These are phyloP conservation scores for Penicillium lagena DNA, from an alignment of 495 filamentous ascomycete genomes.

Conservation along the genomic window DNA sequence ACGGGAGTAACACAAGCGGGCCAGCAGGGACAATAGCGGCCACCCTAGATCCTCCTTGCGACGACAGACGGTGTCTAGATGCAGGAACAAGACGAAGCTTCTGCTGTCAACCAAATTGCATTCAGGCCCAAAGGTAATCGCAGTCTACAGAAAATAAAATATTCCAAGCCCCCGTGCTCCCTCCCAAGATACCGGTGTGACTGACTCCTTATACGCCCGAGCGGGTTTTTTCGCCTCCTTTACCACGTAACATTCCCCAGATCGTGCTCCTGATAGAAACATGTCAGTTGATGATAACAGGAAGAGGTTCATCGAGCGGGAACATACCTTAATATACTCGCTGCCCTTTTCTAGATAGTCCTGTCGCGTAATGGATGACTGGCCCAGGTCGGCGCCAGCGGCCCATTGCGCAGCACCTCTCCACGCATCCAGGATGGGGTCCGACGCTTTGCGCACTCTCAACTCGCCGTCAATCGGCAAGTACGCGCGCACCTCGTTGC, in stretches of 20 bases:
- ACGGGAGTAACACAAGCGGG: too few relatives aligned
- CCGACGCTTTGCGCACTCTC: slow-evolving; percentile 58
- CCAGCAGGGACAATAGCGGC: too few relatives aligned
- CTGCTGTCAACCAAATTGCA: too few relatives aligned
- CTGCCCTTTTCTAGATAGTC: slow-evolving; percentile 81
- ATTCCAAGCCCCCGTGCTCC: too few relatives aligned
- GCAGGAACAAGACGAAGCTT: too few relatives aligned
- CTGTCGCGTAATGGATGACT: slow-evolving; percentile 53
- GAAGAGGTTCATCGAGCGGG: not conserved
- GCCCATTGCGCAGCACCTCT: slow-evolving; percentile 83
- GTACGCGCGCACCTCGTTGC: slow-evolving; percentile 61
- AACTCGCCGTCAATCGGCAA: slow-evolving; percentile 64
- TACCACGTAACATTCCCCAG: slow-evolving; percentile 59
- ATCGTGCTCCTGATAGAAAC: slow-evolving; percentile 60
- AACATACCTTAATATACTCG: slow-evolving; percentile 73
- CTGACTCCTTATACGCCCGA: slow-evolving; percentile 22
- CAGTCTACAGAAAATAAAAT: too few relatives aligned
- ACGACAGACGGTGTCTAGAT: too few relatives aligned
- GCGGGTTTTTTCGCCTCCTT: slow-evolving; percentile 1
- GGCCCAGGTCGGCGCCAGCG: slow-evolving; percentile 25
- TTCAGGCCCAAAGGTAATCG: too few relatives aligned
- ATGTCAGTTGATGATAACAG: slow-evolving; percentile 5
- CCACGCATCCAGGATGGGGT: slow-evolving; percentile 84
- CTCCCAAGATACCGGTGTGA: slow-evolving; percentile 1
- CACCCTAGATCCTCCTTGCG: too few relatives aligned